Base-by-base conservation (phyloP, 2,329 filamentous ascomycete genomes). In the Colletotrichum tofieldiae region DNA sequence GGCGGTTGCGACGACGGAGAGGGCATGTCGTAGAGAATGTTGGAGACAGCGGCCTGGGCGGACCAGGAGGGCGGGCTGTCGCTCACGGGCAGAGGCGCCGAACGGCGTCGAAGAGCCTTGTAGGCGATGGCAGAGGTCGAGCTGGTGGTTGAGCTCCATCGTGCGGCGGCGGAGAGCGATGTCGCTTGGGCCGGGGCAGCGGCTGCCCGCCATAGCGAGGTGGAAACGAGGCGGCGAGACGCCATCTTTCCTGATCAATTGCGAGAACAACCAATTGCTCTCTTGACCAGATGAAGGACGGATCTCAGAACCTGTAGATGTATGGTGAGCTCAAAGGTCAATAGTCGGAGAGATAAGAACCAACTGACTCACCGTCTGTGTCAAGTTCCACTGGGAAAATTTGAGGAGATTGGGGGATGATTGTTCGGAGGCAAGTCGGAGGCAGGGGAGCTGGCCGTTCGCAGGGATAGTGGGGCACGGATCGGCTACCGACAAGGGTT, bases 21-120 rank as follows among this genome's bases (percentile, higher is more conserved):
- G 7, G 96, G 96, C 3, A 95, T 98, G 88, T 99, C 96, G 88
- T 99, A 99, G 83, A 99, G 93, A 81, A 99, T 99, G 82, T 96
- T 98, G 81, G 94, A 97, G 76, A 99, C 96, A 76, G 96, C 96
- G 23, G 96, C 94, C 77, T 96, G 95, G 47, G 95, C 95, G 79
- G 96, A 97, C 88, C 94, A 94, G 14, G 94, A 88, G 45, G 94
- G 92, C 37, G 93, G 88, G 67, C 93, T 88, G 77, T 94, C 91
- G 76, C 90, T 92, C 67, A 94, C 93, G 65, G 98, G 93, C 29
- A 95, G 91, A 74, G 95, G 94, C 26, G 94, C 93, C 73, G 96
- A 93, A 76, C 96, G 94, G 78, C 95, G 93, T 81, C 98, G 96
- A 75, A 98, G 90, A 70, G 96, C 94, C 88, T 99, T 99, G 91